These are phyloP conservation scores for Lactifluus subvellereus DNA, from an alignment of 768 basidiomycete genomes.

Conservation along the genomic window DNA sequence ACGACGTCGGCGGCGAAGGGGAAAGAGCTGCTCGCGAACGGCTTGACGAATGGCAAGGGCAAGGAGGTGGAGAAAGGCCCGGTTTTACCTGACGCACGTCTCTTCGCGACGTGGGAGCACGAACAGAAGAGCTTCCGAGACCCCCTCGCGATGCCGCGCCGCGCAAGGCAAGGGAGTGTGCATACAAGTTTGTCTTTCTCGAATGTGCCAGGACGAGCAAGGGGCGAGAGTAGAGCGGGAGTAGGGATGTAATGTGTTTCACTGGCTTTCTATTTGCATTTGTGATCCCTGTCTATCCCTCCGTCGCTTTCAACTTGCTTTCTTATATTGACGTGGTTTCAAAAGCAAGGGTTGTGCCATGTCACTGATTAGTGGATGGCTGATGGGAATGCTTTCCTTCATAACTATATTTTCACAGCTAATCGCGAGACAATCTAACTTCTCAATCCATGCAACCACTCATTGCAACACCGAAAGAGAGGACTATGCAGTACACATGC, in stretches of 20 bases:
- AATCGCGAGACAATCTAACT: constrained; percentile 19
- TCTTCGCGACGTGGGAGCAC: constrained; percentile 48
- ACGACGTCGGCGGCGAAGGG: constrained; percentile 26
- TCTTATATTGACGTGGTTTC: not conserved
- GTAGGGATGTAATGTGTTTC: constrained; percentile 9
- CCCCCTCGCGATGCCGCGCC: constrained; percentile 30
- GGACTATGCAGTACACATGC: constrained; percentile 24
- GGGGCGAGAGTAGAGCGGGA: constrained; percentile 22
- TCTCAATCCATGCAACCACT: constrained; percentile 17
- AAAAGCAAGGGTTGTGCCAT: not conserved
- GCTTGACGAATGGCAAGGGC: constrained; percentile 28
- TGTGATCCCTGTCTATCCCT: constrained; percentile 4
- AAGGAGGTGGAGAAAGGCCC: constrained; percentile 27
- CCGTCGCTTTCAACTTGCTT: constrained; percentile 17
- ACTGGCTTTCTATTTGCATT: constrained; percentile 2
- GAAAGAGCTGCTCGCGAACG: constrained; percentile 26
- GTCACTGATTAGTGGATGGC: not conserved
- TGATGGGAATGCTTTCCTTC: not conserved
- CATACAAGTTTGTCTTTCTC: constrained; percentile 15
- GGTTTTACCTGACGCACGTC: constrained; percentile 42
- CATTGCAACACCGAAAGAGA: constrained; percentile 21
- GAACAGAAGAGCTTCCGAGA: constrained; percentile 41
- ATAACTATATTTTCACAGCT: constrained; percentile 22
- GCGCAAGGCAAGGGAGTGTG: constrained; percentile 24
- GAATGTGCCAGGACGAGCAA: constrained; percentile 16